phyloP scores from a whole-genome alignment of 2,329 filamentous ascomycete genomes.

The Tolypocladium sp. region DNA sequence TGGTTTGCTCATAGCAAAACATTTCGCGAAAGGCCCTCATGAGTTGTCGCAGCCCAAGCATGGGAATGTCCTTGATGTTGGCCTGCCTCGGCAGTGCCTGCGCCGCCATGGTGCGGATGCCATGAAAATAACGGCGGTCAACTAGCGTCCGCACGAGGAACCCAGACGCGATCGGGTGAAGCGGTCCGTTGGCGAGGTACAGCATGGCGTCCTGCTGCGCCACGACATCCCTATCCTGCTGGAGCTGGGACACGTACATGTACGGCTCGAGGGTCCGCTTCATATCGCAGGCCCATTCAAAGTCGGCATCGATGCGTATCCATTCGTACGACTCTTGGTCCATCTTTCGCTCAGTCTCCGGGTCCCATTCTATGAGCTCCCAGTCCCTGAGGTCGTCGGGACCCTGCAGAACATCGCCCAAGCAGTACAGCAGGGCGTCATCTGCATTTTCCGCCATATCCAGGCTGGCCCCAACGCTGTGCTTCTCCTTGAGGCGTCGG shows the following conservation, averaged over 20 bases:
- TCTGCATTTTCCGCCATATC: constrained; percentile 57
- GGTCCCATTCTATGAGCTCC: constrained; percentile 81
- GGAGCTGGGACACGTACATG: constrained; percentile 96
- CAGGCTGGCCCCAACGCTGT: constrained; percentile 43
- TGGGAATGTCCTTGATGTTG: constrained; percentile 52
- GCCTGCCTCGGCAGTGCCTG: constrained; percentile 70
- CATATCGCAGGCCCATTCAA: constrained; percentile 92
- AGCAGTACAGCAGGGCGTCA: constrained; percentile 78
- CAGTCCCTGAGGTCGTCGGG: constrained; percentile 76
- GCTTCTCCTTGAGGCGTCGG: constrained; percentile 70
- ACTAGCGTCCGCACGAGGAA: constrained; percentile 84
- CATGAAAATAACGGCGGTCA: constrained; percentile 88
- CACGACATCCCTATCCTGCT: constrained; percentile 93
- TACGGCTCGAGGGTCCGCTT: constrained; percentile 77
- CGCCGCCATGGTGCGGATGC: constrained; percentile 80
- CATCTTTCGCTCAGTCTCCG: constrained; percentile 84
- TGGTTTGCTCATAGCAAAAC: constrained; percentile 72
- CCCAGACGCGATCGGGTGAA: constrained; percentile 77
- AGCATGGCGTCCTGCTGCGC: constrained; percentile 74
- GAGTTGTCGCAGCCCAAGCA: constrained; percentile 76
- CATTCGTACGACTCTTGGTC: constrained; percentile 95
- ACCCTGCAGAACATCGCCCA: constrained; percentile 82
- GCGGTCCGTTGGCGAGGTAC: constrained; percentile 56
- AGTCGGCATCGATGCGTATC: constrained; percentile 96
- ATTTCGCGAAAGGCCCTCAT: constrained; percentile 79